Evolutionary conservation across 2,329 filamentous ascomycete genomes (phyloP).

Genomic region (Fusarium oxysporum): DNA sequence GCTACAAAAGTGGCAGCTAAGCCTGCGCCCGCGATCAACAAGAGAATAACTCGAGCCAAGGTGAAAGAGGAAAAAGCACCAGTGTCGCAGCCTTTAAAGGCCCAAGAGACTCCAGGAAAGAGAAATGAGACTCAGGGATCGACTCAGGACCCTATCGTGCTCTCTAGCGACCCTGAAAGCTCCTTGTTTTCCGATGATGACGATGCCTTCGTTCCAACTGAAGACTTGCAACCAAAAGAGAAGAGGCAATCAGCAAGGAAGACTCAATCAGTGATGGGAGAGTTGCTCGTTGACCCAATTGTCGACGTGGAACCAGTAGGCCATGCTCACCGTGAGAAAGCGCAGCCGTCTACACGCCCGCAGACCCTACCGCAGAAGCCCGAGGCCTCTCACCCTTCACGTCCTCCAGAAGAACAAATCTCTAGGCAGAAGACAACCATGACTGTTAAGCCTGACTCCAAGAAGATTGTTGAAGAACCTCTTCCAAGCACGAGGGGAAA

Average conservation of each 20-base stretch:
- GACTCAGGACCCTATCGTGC: conserved; percentile 18
- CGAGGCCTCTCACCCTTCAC: neutral
- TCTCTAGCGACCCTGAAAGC: conserved; percentile 35
- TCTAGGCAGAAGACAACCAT: neutral
- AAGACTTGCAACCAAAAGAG: neutral
- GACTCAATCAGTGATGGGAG: neutral
- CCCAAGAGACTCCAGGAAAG: neutral
- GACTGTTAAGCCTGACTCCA: neutral
- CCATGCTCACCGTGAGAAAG: neutral
- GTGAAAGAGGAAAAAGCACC: neutral
- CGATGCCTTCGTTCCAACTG: neutral
- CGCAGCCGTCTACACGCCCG: neutral
- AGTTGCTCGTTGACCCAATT: neutral
- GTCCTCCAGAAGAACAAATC: neutral
- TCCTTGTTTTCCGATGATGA: conserved; percentile 4
- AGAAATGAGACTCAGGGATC: neutral
- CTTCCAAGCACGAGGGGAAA: neutral
- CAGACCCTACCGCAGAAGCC: neutral
- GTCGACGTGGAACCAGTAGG: neutral
- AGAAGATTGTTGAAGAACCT: neutral
- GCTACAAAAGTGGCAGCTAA: neutral
- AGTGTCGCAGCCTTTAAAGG: neutral
- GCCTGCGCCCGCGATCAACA: neutral
- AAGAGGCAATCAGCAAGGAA: neutral
- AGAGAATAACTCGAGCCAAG: neutral